Percentiles rank a stretch among this genome's conserved stretches.
Evolutionary conservation across 2,329 filamentous ascomycete species (phyloP).

Genomic region (Anthostomella pinea): DNA sequence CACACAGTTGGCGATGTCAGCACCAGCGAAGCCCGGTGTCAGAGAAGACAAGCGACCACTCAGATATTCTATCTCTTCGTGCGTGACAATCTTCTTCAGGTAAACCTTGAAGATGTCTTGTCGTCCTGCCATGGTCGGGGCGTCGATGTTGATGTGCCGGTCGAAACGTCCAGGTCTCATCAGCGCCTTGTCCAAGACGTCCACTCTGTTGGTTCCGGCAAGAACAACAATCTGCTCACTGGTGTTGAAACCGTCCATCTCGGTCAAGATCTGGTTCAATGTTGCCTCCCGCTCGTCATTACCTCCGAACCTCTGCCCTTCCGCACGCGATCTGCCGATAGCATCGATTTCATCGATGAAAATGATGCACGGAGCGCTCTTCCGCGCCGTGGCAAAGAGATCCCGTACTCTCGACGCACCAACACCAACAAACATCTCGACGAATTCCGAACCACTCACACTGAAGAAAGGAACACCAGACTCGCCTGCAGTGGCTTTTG

Average conservation of each 20-base stretch:
- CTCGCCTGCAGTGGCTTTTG: conserved; percentile 96
- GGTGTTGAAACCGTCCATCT: conserved; percentile 99
- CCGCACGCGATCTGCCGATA: conserved; percentile 85
- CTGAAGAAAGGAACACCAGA: conserved; percentile 97
- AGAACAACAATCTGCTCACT: conserved; percentile 94
- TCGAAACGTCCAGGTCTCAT: conserved; percentile 98
- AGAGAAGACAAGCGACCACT: conserved; percentile 86
- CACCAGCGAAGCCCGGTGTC: conserved; percentile 94
- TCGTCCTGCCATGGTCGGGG: conserved; percentile 93
- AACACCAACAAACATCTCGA: conserved; percentile 99
- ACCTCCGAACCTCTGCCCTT: conserved; percentile 75
- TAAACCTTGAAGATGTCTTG: conserved; percentile 97
- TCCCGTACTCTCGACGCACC: conserved; percentile 94
- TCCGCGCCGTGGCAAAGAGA: conserved; percentile 88
- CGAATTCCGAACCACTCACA: conserved; percentile 97
- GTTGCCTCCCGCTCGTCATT: conserved; percentile 97
- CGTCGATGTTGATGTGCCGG: conserved; percentile 91
- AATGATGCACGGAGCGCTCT: conserved; percentile 97
- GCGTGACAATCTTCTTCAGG: conserved; percentile 88
- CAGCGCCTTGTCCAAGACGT: conserved; percentile 90
- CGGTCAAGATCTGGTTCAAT: conserved; percentile 95
- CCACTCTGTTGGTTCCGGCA: conserved; percentile 92
- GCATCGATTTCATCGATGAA: conserved; percentile 99
- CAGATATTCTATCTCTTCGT: conserved; percentile 83
- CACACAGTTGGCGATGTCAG: conserved; percentile 97